Conservation (phyloP, 1,139 yeast genomes). For the Blastobotrys illinoisensis region DNA sequence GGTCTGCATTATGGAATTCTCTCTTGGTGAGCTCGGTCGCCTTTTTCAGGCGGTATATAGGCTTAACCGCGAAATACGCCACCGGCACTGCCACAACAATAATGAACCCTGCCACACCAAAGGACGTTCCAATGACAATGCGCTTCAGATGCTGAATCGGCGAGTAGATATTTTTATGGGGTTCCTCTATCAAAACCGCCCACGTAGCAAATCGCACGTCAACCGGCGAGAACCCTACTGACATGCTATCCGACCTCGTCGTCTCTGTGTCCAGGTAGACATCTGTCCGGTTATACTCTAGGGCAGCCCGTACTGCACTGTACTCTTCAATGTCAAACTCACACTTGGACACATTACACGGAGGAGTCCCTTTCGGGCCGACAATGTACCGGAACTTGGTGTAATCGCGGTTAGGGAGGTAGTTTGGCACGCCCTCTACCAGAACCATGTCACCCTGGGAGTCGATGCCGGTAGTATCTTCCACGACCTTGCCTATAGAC, state of each 20-base stretch:
- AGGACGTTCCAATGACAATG: slow-evolving; percentile 70
- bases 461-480: slow-evolving; percentile 43
- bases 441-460: slow-evolving; percentile 40
- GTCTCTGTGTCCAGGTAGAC: slow-evolving; percentile 44
- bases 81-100: slow-evolving; percentile 70
- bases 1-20: slow-evolving; percentile 17
- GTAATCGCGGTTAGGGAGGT: slow-evolving; percentile 13
- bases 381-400: slow-evolving; percentile 26
- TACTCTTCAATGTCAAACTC: slow-evolving; percentile 13
- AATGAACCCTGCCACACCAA: slow-evolving; percentile 74
- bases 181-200: slow-evolving; percentile 73
- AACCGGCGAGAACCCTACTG: slow-evolving; percentile 67
- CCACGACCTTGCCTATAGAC: slow-evolving; percentile 45
- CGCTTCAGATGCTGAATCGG: slow-evolving; percentile 60
- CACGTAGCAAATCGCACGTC: slow-evolving; percentile 51
- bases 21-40: slow-evolving; percentile 65
- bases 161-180: slow-evolving; percentile 50
- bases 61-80: slow-evolving; percentile 80
- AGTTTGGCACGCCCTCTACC: slow-evolving; percentile 19
- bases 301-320: slow-evolving; percentile 40
- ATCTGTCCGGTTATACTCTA: slow-evolving; percentile 42
- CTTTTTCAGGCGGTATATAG: slow-evolving; percentile 71
- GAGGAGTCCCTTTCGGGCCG: slow-evolving; percentile 25
- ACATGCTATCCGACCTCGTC: slow-evolving; percentile 43
- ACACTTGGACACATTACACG: neutral